Base-by-base conservation (phyloP, 2,329 filamentous ascomycete species). In the Pseudovirgaria hyperparasitica region DNA sequence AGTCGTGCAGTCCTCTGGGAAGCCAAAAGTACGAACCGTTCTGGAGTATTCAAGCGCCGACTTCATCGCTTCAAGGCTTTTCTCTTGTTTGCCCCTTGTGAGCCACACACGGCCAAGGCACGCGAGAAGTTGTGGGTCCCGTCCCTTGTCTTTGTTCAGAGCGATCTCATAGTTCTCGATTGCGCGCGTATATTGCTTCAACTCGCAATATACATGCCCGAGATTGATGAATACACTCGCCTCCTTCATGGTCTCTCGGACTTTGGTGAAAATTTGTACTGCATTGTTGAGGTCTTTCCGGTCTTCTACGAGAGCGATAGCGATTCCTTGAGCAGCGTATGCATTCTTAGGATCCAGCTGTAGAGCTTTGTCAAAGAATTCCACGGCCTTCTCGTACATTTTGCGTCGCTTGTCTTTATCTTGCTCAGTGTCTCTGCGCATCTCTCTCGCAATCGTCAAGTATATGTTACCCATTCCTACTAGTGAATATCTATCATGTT, bases 391-490 rank as follows among this genome's bases (percentile, higher is more conserved):
- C 48, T 76, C 74, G 49, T 96, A 98, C 35, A 75, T 78, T 41
- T 79, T 81, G 31, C 77, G 80, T 28, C 86, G 76, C 60, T 92
- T 93, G 43, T 92, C 80, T 56, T 82, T 92, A 33, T 98, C 87
- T 33, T 75, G 67, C 6, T 96, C 90, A 0, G 81, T 81, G 35
- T 90, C 82, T 26, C 86, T 75, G 16, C 82, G 80, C 85, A 96
- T 94, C 53, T 98, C 92, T 41, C 90, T 75, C 7, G 90, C 90
- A 35, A 82, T 75, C 39, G 78, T 65, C 21, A 98, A 68, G 41
- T 87, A 78, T n/a, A 98, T 63, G 50, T 98, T 98, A 22, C 90
- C 90, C 87, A 98, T 96, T 9, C 82, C 87, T 15, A 92, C 86
- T 16, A 98, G 64, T 4, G 90, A 84, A 52, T 98, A 98, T n/a